Base-by-base conservation (phyloP, 1,139 yeast genomes). In the Martiniozyma asiatica region DNA sequence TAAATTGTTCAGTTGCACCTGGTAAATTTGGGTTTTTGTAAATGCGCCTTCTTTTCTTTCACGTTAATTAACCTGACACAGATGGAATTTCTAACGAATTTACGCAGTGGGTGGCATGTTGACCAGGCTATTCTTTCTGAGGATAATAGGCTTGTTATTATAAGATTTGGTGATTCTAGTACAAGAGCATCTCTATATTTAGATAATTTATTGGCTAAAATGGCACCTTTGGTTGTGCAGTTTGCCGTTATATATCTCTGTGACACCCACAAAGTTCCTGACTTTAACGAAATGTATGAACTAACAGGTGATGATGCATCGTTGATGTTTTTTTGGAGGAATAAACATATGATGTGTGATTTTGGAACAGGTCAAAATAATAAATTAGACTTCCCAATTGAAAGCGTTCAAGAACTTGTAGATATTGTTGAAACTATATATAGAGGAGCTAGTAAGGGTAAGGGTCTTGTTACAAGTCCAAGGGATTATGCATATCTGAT, bases 311-410 rank as follows among this genome's bases (percentile, higher is more conserved):
- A 76, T 6, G 7, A 25, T 6, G 23, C 25, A 5, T 17, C 94
- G 29, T 64, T 89, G 33, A 89, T 89, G 97, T 87, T 89, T 50
- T 89, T 89, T 53, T 84, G 70, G 56, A 62, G 94, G 33, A 89
- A 89, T 57, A 87, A 85, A 52, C 98, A 89, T 53, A 87, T 92
- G 94, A 73, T 87, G 84, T 82, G 95, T 56, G 98, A 89, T 59
- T 85, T 85, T 55, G 98, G 98, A 3, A 89, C 98, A 0, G 99
- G 99, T 25, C 84, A 89, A 51, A 89, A 92, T 56, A 89, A 92
- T 60, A 89, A 89, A 60, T 60, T 89, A 58, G 85, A 85, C 49
- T 89, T 89, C 55, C 59, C 61, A 6, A 60, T 89, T 21, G 74
- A 72, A 28, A 85, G 81, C 48, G 77, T 79, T 41, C 96, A 89